Conservation (phyloP, 2,329 filamentous ascomycete species). For the Elsinoe perseae region DNA sequence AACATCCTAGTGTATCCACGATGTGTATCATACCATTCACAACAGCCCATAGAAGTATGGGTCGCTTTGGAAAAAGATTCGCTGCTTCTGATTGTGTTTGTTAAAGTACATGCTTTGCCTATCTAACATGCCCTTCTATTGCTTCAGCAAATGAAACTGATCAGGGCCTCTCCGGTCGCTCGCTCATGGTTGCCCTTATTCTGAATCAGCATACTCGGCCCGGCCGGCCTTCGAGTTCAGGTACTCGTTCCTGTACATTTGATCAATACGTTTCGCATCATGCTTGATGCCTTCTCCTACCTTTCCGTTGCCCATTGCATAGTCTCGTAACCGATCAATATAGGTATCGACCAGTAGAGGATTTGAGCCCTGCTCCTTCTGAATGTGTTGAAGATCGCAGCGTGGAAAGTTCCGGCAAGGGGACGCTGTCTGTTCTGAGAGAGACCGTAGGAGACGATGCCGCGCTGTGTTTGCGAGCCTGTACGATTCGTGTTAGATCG, state of each 20-base stretch:
- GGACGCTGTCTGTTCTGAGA: conserved; percentile 84
- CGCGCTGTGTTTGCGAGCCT: conserved; percentile 50
- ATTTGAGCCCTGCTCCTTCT: conserved; percentile 79
- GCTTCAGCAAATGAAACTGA: background rate
- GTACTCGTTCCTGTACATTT: conserved; percentile 60
- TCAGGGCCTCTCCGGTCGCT: no score
- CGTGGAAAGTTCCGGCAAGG: conserved; percentile 66
- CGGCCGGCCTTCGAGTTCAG: conserved; percentile 72
- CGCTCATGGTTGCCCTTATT: conserved; percentile 29
- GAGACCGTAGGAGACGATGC: conserved; percentile 63
- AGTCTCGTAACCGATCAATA: conserved; percentile 68
- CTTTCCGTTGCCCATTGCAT: conserved; percentile 89
- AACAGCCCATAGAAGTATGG: no score
- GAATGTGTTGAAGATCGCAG: conserved; percentile 92
- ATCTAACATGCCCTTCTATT: background rate
- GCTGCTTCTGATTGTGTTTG: background rate
- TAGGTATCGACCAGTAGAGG: conserved; percentile 76
- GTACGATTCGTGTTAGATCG: conserved; percentile 18
- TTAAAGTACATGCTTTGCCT: background rate
- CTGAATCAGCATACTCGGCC: conserved; percentile 40
- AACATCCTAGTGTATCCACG: no score
- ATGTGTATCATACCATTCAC: no score
- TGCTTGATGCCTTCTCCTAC: conserved; percentile 47
- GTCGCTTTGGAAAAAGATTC: background rate
- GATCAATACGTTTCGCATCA: conserved; percentile 14